Evolutionary conservation across 2,329 filamentous ascomycete species (phyloP).

Genomic region (Shiraia sp.): DNA sequence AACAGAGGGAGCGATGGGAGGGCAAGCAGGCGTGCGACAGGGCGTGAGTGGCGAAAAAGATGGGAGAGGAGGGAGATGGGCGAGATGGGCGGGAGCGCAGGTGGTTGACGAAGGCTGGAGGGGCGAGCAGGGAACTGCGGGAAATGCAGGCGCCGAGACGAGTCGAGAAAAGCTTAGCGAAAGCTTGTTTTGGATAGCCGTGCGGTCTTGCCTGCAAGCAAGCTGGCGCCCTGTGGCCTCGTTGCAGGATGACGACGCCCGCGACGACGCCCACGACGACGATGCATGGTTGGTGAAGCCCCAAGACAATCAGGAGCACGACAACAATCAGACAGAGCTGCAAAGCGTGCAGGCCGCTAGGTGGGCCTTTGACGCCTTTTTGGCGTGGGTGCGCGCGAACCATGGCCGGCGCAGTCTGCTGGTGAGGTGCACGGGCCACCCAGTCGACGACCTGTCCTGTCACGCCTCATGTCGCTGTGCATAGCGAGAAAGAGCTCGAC

Average conservation of each 20-base stretch:
- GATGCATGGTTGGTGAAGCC: neutral
- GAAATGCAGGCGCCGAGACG: constrained; percentile 10
- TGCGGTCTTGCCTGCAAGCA: neutral
- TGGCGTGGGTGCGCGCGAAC: too few species aligned
- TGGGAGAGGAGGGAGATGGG: constrained; percentile 1
- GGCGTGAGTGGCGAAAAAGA: constrained; percentile 21
- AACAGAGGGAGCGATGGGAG: constrained; percentile 4
- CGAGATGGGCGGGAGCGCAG: constrained; percentile 1
- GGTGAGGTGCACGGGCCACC: too few species aligned
- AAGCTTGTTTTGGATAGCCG: constrained; percentile 24
- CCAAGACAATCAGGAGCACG: too few species aligned
- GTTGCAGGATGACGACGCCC: too few species aligned
- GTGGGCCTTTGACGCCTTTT: too few species aligned
- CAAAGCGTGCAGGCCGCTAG: too few species aligned
- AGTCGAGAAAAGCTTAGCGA: constrained; percentile 23
- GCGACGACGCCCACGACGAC: neutral
- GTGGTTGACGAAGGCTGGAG: constrained; percentile 25
- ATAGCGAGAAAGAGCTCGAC: too few species aligned
- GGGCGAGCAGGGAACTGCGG: constrained; percentile 9
- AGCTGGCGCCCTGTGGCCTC: neutral
- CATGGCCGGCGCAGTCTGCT: too few species aligned
- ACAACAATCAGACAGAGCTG: too few species aligned
- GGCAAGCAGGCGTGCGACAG: constrained; percentile 7
- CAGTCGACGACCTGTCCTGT: too few species aligned
- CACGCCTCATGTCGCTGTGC: too few species aligned